Percentiles rank a stretch among this genome's conserved stretches.
These are phyloP conservation scores for Paspalum notatum DNA, from an alignment of 176 grass and related monocot genomes.

Conservation along the genomic window DNA sequence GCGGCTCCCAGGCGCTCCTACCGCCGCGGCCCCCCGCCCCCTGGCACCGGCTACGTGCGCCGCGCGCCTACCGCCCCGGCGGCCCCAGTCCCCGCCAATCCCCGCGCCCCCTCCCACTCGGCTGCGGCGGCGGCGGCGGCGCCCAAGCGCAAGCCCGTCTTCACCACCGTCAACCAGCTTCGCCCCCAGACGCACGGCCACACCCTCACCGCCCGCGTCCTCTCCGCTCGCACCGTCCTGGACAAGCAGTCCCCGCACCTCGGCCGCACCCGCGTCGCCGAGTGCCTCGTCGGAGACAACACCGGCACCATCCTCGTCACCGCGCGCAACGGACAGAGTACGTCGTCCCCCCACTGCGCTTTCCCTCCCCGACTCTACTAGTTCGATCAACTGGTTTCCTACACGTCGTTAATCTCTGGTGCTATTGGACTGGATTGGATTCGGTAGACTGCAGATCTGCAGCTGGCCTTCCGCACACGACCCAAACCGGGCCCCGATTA, in stretches of 20 bases:
- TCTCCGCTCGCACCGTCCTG: slow-evolving; percentile 49
- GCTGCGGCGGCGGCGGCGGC: background rate
- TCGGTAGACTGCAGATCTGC: background rate
- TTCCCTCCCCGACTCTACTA: too few relatives aligned
- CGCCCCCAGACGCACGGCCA: slow-evolving; percentile 44
- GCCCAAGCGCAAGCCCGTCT: slow-evolving; percentile 51
- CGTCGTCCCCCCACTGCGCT: too few relatives aligned
- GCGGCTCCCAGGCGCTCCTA: background rate
- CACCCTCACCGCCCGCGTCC: slow-evolving; percentile 51
- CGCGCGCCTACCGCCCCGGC: background rate
- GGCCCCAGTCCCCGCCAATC: background rate
- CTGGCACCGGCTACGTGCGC: slow-evolving; percentile 29
- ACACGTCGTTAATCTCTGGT: background rate
- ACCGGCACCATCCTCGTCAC: slow-evolving; percentile 62
- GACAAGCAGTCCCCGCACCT: slow-evolving; percentile 33
- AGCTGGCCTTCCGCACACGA: background rate
- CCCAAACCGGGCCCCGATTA: background rate
- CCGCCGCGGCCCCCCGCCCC: background rate
- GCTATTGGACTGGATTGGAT: background rate
- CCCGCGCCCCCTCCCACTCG: background rate
- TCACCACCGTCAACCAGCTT: slow-evolving; percentile 54
- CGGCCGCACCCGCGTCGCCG: slow-evolving; percentile 41
- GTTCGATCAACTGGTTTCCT: too few relatives aligned
- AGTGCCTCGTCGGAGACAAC: slow-evolving; percentile 60
- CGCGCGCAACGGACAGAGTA: slow-evolving; percentile 58